Evolutionary conservation across 495 filamentous ascomycete species (phyloP), one percentile per base, ranked within the genome.

Genomic region (Aspergillus ostianus): DNA sequence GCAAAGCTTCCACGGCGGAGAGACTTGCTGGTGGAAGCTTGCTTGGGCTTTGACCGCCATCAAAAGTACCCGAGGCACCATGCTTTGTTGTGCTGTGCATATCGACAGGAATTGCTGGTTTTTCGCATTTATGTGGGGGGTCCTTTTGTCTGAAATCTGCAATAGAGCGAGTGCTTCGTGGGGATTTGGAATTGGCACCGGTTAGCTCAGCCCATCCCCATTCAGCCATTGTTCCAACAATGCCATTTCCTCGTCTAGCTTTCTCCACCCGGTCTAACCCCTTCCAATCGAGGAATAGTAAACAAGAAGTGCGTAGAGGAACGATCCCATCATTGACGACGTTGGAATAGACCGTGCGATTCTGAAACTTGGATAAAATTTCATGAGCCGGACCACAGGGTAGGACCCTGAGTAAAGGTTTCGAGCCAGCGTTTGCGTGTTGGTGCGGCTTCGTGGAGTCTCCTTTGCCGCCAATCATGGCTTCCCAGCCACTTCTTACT

Each of bases 261-360:
- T 98, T 98, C 64, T 98, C 91, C 6, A 98, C 94, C 23, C 91
- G 86, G 21, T 89, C 93, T 8, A 98, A 79, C 0, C 94, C 94
- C 72, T 90, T 89, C 94, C 94, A 98, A 69, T 98, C 94, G 7
- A 98, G 81, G 65, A 98, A 98, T n/a, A 98, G 79, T 17, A 98
- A 78, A 71, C 93, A 98, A 53, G 95, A 97, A 13, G 94, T 98
- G 12, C 95, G 84, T 44, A 98, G 71, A 2, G 94, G 94, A 7
- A 98, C 94, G 68, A 98, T 97, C 3, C 94, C 94, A 74, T 98
- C 94, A 73, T 98, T 98, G 47, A 98, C 95, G 27, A 98, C 92
- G 67, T 98, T 98, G 2, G 93, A 96, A 69, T 98, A 98, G 1
- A 97, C 80, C 0, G 94, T 98, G 18, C 95, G 81, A 67, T 94